phyloP scores from a whole-genome alignment of 2,329 filamentous ascomycete species.

The Arthrobotrys sphaeroides region DNA sequence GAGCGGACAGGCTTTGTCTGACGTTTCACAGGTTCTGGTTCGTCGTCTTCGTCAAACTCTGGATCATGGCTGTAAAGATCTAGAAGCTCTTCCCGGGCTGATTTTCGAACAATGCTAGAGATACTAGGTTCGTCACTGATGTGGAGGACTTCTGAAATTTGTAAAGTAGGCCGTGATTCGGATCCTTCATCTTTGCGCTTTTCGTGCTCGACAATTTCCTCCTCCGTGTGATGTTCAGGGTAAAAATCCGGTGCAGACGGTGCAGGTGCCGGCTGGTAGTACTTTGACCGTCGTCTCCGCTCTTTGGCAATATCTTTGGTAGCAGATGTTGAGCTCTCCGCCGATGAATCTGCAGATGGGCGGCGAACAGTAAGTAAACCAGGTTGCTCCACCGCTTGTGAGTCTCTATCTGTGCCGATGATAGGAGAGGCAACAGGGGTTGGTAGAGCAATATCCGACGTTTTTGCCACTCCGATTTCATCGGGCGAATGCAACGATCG shows the following conservation, averaged over 20 bases:
- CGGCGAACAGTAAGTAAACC: background rate
- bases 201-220: conserved; percentile 26
- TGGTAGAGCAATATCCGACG: conserved; percentile 59
- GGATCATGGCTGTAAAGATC: conserved; percentile 49
- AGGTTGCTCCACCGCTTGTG: background rate
- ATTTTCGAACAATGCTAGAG: conserved; percentile 23
- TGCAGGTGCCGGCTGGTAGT: conserved; percentile 41
- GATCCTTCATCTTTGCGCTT: conserved; percentile 1
- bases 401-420: conserved; percentile 12
- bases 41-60: conserved; percentile 42
- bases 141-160: conserved; percentile 3
- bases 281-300: conserved; percentile 40
- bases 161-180: background rate
- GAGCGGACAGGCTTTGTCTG: conserved; percentile 44
- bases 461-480: conserved; percentile 63
- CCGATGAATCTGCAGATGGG: conserved; percentile 22
- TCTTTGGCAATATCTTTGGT: conserved; percentile 41
- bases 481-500: conserved; percentile 29
- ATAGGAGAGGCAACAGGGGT: conserved; percentile 44
- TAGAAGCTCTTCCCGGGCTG: conserved; percentile 44
- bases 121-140: conserved; percentile 2
- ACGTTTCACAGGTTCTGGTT: conserved; percentile 46
- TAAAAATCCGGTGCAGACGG: conserved; percentile 44
- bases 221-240: conserved; percentile 34
- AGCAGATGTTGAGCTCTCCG: conserved; percentile 27